Conservation (phyloP, 164 flowering plant species). For the Pachysandra terminalis region DNA sequence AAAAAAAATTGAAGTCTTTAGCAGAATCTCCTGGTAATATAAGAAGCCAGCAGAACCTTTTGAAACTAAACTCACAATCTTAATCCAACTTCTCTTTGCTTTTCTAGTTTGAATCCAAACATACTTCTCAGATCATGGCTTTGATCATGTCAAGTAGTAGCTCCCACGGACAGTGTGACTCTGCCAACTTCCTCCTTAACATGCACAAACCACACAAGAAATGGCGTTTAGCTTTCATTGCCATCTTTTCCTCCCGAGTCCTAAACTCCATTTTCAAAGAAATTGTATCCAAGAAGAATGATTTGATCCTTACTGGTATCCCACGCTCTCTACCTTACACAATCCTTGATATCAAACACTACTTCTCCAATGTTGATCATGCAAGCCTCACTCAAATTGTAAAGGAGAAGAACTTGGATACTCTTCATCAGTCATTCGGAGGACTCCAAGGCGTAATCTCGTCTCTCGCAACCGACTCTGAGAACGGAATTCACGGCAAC, state of each 20-base stretch:
- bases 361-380: constrained; percentile 6
- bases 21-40: too few relatives aligned
- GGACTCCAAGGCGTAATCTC: constrained; percentile 18
- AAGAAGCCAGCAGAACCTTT: too few relatives aligned
- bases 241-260: constrained; percentile 12
- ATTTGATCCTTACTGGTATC: background rate
- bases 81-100: too few relatives aligned
- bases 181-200: background rate
- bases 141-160: too few relatives aligned
- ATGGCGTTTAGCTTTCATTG: constrained; percentile 9
- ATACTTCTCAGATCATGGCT: too few relatives aligned
- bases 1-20: too few relatives aligned
- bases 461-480: constrained; percentile 13
- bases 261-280: constrained; percentile 16
- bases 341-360: constrained; percentile 2
- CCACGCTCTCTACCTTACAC: constrained; percentile 14
- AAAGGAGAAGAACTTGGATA: constrained; percentile 19
- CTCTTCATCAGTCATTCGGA: constrained; percentile 12
- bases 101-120: too few relatives aligned
- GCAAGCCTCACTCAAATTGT: constrained; percentile 19
- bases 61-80: too few relatives aligned
- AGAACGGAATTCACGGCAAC: constrained; percentile 19
- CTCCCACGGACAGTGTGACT: too few relatives aligned
- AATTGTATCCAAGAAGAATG: constrained; percentile 7
- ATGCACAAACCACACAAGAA: background rate